phyloP scores from a whole-genome alignment of 176 grass and related monocot genomes.

The Stipa capillata region DNA sequence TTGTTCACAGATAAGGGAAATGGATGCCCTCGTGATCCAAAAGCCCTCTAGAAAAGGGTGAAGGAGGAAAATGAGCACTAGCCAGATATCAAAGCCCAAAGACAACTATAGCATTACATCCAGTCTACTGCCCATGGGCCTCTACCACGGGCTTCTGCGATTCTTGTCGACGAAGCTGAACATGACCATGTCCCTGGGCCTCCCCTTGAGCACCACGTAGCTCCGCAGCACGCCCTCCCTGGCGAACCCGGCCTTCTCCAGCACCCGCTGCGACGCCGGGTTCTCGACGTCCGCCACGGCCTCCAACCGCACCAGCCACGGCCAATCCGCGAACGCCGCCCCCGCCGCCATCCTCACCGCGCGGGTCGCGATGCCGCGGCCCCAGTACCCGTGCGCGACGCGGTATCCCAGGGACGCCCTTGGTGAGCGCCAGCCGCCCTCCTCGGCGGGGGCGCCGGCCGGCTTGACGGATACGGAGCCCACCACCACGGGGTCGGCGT shows the following conservation, averaged over 20 bases:
- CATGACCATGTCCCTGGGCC: slow-evolving; percentile 64
- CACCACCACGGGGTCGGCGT: slow-evolving; percentile 28
- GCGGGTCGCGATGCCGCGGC: slow-evolving; percentile 39
- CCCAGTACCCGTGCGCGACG: slow-evolving; percentile 51
- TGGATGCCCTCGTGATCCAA: no score
- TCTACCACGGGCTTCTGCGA: not conserved
- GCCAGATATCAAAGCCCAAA: no score
- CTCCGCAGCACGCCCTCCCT: slow-evolving; percentile 47
- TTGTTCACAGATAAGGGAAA: no score
- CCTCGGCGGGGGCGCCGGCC: not conserved
- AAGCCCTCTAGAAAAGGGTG: no score
- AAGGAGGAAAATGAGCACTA: no score
- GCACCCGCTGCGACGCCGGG: slow-evolving; percentile 69
- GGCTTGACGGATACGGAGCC: slow-evolving; percentile 60
- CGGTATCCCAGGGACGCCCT: slow-evolving; percentile 71
- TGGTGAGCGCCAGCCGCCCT: not conserved
- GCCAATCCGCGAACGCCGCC: slow-evolving; percentile 34
- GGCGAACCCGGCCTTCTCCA: slow-evolving; percentile 80
- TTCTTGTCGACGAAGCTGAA: slow-evolving; percentile 39
- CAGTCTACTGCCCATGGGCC: not conserved
- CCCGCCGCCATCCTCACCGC: slow-evolving; percentile 21
- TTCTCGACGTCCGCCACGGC: slow-evolving; percentile 67
- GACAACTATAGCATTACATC: not conserved
- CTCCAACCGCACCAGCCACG: slow-evolving; percentile 48
- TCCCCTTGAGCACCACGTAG: slow-evolving; percentile 54